Conservation (phyloP, 1,284 basidiomycete species). For the Puccinia novopanici region DNA sequence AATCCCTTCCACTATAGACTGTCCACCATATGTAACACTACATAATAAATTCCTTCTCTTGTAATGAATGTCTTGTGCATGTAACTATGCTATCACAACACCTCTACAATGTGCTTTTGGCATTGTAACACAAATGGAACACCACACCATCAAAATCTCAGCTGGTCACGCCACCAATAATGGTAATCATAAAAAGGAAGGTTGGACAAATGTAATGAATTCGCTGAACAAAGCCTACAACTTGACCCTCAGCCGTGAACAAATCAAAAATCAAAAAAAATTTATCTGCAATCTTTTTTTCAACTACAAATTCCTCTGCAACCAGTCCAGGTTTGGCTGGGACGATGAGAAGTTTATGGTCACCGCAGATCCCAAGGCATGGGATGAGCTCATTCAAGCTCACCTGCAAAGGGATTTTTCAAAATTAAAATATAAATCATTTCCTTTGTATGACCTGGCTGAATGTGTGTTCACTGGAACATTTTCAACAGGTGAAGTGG, state of each 20-base stretch:
- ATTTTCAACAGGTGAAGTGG: not conserved
- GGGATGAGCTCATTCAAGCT: not conserved
- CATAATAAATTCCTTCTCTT: too few relatives aligned
- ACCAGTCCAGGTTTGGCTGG: slow-evolving; percentile 7
- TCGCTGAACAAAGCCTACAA: not conserved
- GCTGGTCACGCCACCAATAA: not conserved
- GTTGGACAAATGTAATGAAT: too few relatives aligned
- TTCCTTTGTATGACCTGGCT: not conserved
- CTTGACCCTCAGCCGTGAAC: not conserved
- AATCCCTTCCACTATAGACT: too few relatives aligned
- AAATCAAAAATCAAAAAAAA: slow-evolving; percentile 3
- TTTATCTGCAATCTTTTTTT: not conserved
- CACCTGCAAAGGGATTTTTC: not conserved
- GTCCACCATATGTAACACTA: too few relatives aligned
- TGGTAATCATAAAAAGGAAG: not conserved
- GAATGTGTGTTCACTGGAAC: not conserved
- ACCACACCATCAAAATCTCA: too few relatives aligned
- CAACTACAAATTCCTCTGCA: not conserved
- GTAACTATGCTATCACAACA: too few relatives aligned
- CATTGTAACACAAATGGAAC: too few relatives aligned
- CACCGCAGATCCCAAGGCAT: not conserved
- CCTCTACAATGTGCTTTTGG: too few relatives aligned
- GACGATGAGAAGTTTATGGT: not conserved
- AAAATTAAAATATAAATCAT: not conserved
- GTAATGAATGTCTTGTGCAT: too few relatives aligned